Percentiles rank a stretch among this genome's conserved stretches.
These are phyloP conservation scores for Carex myosuroides DNA, from an alignment of 176 grass and related monocot species.

Conservation along the genomic window DNA sequence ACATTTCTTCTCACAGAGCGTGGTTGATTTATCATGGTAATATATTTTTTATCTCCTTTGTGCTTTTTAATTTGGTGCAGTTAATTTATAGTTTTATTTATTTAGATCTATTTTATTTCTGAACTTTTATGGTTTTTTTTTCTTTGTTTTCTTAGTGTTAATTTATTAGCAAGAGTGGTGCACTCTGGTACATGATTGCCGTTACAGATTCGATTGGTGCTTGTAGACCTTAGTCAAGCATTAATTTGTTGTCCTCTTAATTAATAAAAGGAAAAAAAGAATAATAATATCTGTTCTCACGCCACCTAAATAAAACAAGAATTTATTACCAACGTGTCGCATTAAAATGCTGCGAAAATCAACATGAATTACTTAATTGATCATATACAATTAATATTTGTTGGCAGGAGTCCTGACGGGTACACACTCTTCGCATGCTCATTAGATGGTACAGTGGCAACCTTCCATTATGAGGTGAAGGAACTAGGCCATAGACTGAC, in stretches of 20 bases:
- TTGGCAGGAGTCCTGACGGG: slow-evolving; percentile 90
- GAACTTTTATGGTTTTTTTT: not conserved
- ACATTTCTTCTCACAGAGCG: slow-evolving; percentile 94
- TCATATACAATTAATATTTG: not conserved
- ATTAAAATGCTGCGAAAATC: not conserved
- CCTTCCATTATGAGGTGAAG: slow-evolving; percentile 91
- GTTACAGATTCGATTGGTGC: not conserved
- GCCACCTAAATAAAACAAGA: not conserved
- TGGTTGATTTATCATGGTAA: slow-evolving; percentile 99
- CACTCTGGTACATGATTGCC: not conserved
- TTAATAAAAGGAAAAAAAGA: not conserved
- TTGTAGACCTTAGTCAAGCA: not conserved
- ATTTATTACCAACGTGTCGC: not conserved
- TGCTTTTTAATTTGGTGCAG: not conserved
- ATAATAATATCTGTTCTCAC: not conserved
- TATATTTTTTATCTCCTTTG: not conserved
- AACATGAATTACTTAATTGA: not conserved
- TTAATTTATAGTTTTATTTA: not conserved
- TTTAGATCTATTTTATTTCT: not conserved
- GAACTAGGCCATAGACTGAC: slow-evolving; percentile 85
- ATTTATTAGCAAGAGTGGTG: not conserved
- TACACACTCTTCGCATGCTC: slow-evolving; percentile 95
- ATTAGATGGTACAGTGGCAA: slow-evolving; percentile 85
- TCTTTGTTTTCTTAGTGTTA: not conserved
- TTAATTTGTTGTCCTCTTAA: not conserved